Evolutionary conservation across 257 asterid species (phyloP).

Genomic region (Scutellaria barbata): DNA sequence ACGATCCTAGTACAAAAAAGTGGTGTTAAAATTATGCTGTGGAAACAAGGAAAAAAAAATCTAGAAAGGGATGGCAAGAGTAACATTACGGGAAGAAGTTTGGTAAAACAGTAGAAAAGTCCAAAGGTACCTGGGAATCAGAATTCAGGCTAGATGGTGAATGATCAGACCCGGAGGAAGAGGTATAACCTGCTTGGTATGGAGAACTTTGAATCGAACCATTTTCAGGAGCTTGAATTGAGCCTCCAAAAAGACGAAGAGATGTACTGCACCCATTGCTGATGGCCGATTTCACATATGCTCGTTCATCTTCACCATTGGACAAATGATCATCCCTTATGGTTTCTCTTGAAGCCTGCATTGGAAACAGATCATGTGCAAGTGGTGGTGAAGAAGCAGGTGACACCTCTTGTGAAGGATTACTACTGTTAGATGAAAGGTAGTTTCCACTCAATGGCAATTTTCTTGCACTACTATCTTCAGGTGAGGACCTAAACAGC

Average conservation of each 20-base stretch:
- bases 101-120: conserved; percentile 14
- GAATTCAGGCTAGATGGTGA: conserved; percentile 77
- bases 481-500: conserved; percentile 72
- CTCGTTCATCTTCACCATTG: conserved; percentile 44
- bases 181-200: conserved; percentile 64
- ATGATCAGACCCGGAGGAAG: conserved; percentile 85
- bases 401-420: conserved; percentile 66
- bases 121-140: conserved; percentile 61
- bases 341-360: conserved; percentile 55
- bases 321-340: conserved; percentile 43
- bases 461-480: conserved; percentile 52
- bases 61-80: background rate
- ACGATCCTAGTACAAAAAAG: conserved; percentile 65
- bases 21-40: background rate
- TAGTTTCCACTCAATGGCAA: conserved; percentile 51
- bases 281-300: conserved; percentile 39
- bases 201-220: conserved; percentile 69
- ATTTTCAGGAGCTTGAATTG: conserved; percentile 50
- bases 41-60: conserved; percentile 19
- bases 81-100: background rate
- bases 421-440: conserved; percentile 74
- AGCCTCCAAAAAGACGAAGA: conserved; percentile 74
- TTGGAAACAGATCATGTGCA: conserved; percentile 69
- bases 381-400: conserved; percentile 80
- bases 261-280: conserved; percentile 60